Evolutionary conservation across 129 eudicot species (phyloP), one percentile per base, ranked within the genome.

Genomic region (Lactuca sativa): DNA sequence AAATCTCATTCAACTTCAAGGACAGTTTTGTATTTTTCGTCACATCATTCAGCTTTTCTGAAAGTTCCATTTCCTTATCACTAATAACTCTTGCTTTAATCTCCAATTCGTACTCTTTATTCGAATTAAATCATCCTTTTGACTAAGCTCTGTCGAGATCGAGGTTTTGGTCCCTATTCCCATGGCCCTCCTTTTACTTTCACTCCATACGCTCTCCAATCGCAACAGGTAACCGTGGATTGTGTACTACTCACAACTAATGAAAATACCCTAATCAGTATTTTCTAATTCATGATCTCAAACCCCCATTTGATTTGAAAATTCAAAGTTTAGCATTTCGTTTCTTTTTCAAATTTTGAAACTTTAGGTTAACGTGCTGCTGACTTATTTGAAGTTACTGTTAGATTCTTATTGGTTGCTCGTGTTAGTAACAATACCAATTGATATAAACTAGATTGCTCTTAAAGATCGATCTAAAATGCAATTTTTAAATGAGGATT

Each of bases 151-250:
- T 88, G 98, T 65, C 74, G 80, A 4, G 98, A 88, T 69, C 84
- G 79, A 43, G 82, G 91, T 21, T 78, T 88, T 58, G 83, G 91
- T 40, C 85, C 96, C 0, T 92, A 76, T 74, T 73, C 77, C 16
- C 74, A 74, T 67, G 98, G 91, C 66, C 98, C 98, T 67, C 96
- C 98, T 53, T 86, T 76, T 69, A 78, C 96, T 75, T 88, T 76
- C 88, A 78, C 84, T 37, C 96, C 96, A 9, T 86, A 80, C 51
- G 59, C 79, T 36, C 81, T 84, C 21, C 78, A 75, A 31, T 70
- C 75, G 47, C 73, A 75, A 14, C 83, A 92, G 98, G 98, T 88
- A 81, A 2, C 9, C 18, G 3, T 5, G 13, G 10, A 56, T 12
- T 69, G 54, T 40, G 75, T 25, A 25, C 30, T 59, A 34, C 32